phyloP scores from a whole-genome alignment of 805 yeast genomes.

The Peterozyma toletana region DNA sequence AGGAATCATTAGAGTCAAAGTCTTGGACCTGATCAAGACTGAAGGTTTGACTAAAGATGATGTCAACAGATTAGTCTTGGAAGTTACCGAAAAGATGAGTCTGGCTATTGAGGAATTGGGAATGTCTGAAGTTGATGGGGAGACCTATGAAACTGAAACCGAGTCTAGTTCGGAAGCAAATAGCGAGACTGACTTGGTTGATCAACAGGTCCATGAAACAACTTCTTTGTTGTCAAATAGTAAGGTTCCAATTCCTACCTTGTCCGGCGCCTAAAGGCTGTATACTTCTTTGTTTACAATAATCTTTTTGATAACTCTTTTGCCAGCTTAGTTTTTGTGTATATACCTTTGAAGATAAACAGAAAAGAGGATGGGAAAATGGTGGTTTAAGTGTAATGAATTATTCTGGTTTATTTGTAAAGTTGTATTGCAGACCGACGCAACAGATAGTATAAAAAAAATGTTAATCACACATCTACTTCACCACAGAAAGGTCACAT shows the following conservation, averaged over 20 bases:
- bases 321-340: background rate
- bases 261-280: background rate
- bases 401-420: too few species aligned
- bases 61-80: constrained; percentile 50
- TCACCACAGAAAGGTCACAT: too few species aligned
- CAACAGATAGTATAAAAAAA: too few species aligned
- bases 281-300: background rate
- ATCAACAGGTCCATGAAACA: constrained; percentile 4
- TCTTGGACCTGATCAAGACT: constrained; percentile 76
- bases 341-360: too few species aligned
- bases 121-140: constrained; percentile 26
- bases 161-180: background rate
- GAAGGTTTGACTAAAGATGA: constrained; percentile 64
- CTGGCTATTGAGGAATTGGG: constrained; percentile 33
- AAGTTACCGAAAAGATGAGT: constrained; percentile 55
- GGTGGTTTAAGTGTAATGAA: too few species aligned
- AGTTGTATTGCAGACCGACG: too few species aligned
- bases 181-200: background rate
- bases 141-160: background rate
- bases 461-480: too few species aligned
- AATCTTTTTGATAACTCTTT: background rate
- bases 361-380: too few species aligned
- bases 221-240: constrained; percentile 4
- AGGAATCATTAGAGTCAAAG: constrained; percentile 74
- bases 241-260: background rate